Evolutionary conservation across 371 early-diverging fungal species (phyloP), one percentile per base, ranked within the genome.

Genomic region (Mucor saturninus): DNA sequence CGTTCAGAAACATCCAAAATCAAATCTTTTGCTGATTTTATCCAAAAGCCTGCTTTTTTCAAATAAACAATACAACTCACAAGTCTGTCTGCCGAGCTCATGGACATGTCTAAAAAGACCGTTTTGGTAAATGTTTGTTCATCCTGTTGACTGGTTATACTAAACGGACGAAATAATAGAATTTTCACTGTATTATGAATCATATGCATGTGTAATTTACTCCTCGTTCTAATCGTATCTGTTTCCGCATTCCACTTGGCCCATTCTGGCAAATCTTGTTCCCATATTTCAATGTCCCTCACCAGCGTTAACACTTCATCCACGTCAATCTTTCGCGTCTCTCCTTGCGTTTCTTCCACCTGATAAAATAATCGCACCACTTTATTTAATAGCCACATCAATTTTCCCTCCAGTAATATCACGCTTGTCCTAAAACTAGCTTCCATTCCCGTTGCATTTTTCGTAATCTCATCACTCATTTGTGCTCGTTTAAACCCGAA

Each of bases 51-150:
- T 3, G 9, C 9, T 10, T 30, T 9, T 30, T 50, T 9, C 5
- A 66, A 10, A 8, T 31, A 14, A 28, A 10, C 13, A 13, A 75
- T 31, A 49, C 80, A 80, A 5, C 21, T 53, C 3, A 64, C 50
- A 7, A 77, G 37, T 40, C 71, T 57, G 55, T 74, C 68, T 5
- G 75, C 71, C 13, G 81, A 55, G 4, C 52, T 43, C 14, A 70
- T 54, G 0, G 81, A 80, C 51, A 80, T 37, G 45, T 80, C 81
- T 35, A 80, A 62, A 69, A 80, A 80, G 0, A 76, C 77, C 2
- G 78, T 74, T 35, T 68, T 64, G 9, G 81, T 80, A 28, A 72
- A 65, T 9, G 81, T 80, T 38, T 80, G 81, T 43, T 74, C 67
- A 5, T 48, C 48, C 15, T 54, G 28, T 48, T 30, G 29, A 11